Percentiles rank a stretch among this genome's conserved stretches.
These are phyloP conservation scores for Hyaloscypha bicolor DNA, from an alignment of 495 filamentous ascomycete genomes.

Conservation along the genomic window DNA sequence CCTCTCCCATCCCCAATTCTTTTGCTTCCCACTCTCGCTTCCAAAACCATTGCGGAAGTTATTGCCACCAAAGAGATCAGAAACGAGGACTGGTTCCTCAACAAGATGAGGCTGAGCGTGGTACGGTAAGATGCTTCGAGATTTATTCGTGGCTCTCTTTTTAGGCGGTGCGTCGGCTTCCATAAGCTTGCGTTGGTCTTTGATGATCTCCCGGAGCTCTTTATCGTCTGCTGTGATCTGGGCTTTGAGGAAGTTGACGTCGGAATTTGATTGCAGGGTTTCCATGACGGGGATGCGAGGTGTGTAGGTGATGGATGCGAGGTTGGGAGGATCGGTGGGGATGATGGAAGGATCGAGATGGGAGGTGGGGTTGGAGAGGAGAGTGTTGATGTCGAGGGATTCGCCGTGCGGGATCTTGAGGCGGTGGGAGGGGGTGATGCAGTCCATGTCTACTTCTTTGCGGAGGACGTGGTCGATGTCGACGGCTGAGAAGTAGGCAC, in stretches of 20 bases:
- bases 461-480: slow-evolving; percentile 92
- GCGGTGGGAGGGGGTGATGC: slow-evolving; percentile 85
- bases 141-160: not conserved
- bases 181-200: slow-evolving; percentile 46
- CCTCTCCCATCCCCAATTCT: slow-evolving; percentile 29
- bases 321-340: slow-evolving; percentile 52
- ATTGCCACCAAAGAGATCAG: slow-evolving; percentile 16
- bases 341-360: slow-evolving; percentile 64
- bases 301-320: slow-evolving; percentile 64
- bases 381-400: slow-evolving; percentile 72
- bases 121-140: slow-evolving; percentile 22
- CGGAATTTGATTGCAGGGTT: slow-evolving; percentile 31
- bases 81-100: slow-evolving; percentile 18
- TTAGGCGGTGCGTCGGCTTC: slow-evolving; percentile 22
- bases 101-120: slow-evolving; percentile 23
- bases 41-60: slow-evolving; percentile 19
- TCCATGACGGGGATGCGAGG: slow-evolving; percentile 79
- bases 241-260: slow-evolving; percentile 71
- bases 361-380: slow-evolving; percentile 67
- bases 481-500: slow-evolving; percentile 93
- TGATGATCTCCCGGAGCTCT: slow-evolving; percentile 74
- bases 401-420: slow-evolving; percentile 82
- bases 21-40: slow-evolving; percentile 8
- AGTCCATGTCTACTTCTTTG: slow-evolving; percentile 98
- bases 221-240: slow-evolving; percentile 78